Conservation (phyloP, 371 early-diverging fungal species). For the Apophysomyces variabilis region DNA sequence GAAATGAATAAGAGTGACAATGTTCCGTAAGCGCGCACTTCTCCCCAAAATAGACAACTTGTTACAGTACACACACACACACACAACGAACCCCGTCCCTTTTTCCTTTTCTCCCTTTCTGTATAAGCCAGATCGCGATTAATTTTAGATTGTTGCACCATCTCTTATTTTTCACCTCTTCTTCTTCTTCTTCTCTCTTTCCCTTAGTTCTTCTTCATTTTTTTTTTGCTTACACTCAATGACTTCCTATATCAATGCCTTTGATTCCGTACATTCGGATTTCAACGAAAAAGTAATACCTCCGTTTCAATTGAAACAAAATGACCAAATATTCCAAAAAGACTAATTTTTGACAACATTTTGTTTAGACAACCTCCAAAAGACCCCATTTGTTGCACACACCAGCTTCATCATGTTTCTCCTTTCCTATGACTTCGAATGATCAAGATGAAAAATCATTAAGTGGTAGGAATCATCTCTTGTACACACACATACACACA, state of each 20-base stretch:
- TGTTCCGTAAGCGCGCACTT: background rate
- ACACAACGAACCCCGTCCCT: too few relatives aligned
- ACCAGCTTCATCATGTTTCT: slow-evolving; percentile 6
- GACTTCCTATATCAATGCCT: background rate
- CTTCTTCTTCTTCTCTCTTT: background rate
- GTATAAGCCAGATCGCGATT: background rate
- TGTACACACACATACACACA: too few relatives aligned
- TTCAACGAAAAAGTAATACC: slow-evolving; percentile 1
- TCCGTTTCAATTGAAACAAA: background rate
- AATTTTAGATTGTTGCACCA: slow-evolving; percentile 1
- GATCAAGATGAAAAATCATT: slow-evolving; percentile 2
- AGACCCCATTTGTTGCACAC: background rate
- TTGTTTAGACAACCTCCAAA: background rate
- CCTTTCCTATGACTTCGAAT: background rate
- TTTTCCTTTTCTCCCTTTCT: too few relatives aligned
- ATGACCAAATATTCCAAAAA: too few relatives aligned
- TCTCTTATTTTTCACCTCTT: background rate
- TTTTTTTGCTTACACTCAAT: background rate
- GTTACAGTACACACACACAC: too few relatives aligned
- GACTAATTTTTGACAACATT: slow-evolving; percentile 1
- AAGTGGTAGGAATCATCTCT: background rate
- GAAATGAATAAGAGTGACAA: background rate
- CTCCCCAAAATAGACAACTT: background rate
- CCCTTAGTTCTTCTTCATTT: background rate
- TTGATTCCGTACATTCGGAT: background rate